phyloP scores from a whole-genome alignment of 768 basidiomycete genomes.

The Amylocystis lapponica region DNA sequence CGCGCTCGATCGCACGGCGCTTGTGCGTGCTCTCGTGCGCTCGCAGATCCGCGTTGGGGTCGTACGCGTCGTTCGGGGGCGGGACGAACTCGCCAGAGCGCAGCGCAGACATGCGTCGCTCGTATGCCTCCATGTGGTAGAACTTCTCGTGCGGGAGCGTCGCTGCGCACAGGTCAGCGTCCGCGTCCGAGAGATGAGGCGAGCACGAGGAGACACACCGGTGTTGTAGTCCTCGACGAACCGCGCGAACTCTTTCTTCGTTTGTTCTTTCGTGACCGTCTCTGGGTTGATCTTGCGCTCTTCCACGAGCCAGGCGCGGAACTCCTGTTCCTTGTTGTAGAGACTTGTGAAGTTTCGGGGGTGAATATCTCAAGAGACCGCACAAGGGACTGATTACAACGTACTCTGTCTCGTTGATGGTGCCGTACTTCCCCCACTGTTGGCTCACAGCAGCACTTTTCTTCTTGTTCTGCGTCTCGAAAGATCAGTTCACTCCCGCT shows the following conservation, averaged over 20 bases:
- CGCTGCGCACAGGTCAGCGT: constrained; percentile 44
- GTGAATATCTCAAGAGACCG: too few relatives aligned
- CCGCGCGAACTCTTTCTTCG: constrained; percentile 76
- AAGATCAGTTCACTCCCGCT: constrained; percentile 2
- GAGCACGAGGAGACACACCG: constrained; percentile 34
- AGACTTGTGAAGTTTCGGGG: constrained; percentile 42
- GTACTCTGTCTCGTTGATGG: constrained; percentile 82
- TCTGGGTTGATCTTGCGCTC: constrained; percentile 91
- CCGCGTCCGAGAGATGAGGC: neutral
- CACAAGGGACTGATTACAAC: constrained; percentile 24
- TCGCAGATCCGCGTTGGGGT: constrained; percentile 79
- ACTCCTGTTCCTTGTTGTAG: constrained; percentile 79
- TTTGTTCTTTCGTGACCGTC: constrained; percentile 78
- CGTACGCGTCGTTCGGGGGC: constrained; percentile 66
- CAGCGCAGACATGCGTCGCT: constrained; percentile 76
- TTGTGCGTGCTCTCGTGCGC: constrained; percentile 69
- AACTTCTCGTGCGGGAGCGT: constrained; percentile 95
- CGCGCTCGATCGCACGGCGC: constrained; percentile 57
- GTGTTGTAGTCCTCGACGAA: constrained; percentile 86
- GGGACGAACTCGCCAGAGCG: constrained; percentile 81
- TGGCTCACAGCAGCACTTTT: constrained; percentile 47
- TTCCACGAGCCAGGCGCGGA: constrained; percentile 89
- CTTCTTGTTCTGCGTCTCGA: constrained; percentile 48
- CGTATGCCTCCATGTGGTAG: constrained; percentile 85
- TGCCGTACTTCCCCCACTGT: constrained; percentile 90